Base-by-base conservation (phyloP, 352 stramenopile species). In the Pythium insidiosum region DNA sequence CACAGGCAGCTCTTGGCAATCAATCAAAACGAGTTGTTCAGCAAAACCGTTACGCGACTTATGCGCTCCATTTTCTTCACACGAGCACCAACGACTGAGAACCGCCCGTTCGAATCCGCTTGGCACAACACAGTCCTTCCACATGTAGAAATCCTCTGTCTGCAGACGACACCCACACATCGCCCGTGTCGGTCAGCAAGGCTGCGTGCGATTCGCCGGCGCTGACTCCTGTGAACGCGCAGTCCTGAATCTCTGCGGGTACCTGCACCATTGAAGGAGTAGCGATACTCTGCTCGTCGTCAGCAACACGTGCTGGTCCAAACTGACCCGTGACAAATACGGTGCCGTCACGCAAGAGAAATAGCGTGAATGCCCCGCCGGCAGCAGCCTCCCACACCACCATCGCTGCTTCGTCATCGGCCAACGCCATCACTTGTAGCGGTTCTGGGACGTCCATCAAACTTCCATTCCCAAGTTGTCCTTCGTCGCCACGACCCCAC, bases 391-490 rank as follows among this genome's bases (percentile, higher is more conserved):
- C 50, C 5, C 40, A 38, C 13, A 58, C 50, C 13, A 42, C 42
- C 28, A 53, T 50, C 1, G 21, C 29, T 7, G 29, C 21, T 7
- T 41, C 43, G 43, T 57, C 41, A 13, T 54, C 40, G 1, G 77
- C 60, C 20, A 87, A 55, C 11, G 68, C 57, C 51, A 85, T 58
- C 29, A 90, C 62, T 43, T 83, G 74, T 45, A 61, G 79, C 2
- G 77, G 77, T 7, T 71, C 54, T 10, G 39, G 56, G 2, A 79
- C 49, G 34, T 90, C 68, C 70, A 85, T 84, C 41, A 54, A 70
- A 16, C 56, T 73, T 7, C 75, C 73, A 24, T 83, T 73, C 5
- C 78, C 78, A 1, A 90, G 64, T 41, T 86, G 78, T 6, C 78
- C 78, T 6, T 59, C 53, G 43, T 85, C 65, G 4, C 74, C 74